Evolutionary conservation across 495 filamentous ascomycete species (phyloP), one percentile per base, ranked within the genome.

Genomic region (Daldinia loculata): DNA sequence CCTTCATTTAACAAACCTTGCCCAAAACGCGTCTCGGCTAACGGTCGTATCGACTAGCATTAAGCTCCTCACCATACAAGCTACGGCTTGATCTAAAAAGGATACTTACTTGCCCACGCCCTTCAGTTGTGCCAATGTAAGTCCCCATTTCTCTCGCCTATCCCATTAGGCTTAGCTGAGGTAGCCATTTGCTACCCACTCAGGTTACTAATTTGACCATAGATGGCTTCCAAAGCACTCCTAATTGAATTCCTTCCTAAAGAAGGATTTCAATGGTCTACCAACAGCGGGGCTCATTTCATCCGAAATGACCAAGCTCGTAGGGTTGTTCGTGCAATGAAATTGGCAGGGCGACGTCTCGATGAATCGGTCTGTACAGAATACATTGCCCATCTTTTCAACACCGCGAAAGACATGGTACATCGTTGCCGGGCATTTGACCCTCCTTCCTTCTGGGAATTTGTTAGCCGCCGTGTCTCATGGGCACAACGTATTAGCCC

Each of bases 261-360:
- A 1, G 61, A 26, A 6, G 61, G 61, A 4, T 64, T 64, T 38
- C 4, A 30, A 19, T 63, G 61, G 61, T 0, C 9, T 6, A 11
- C 51, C 4, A 34, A 15, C 0, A 32, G 2, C 19, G 15, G n/a
- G 0, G 32, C 32, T 34, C 0, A 56, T 1, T 6, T 9, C 61
- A 8, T 63, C 3, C 24, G 14, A 9, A 43, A 9, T 14, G 2
- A 12, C 1, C 50, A 64, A 56, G 50, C 51, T 4, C 61, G 51
- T n/a, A 12, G 12, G 0, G 27, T 56, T 0, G 15, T n/a, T 11
- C 32, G 27, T 6, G 51, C 51, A 32, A 56, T 64, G 61, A 17
- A 24, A 26, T 1, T 4, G 17, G 17, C 11, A n/a, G 55, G 55
- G 0, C 14, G 9, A 22, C 30, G 15, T 36, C 30, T 56, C 14